Evolutionary conservation across 2,329 filamentous ascomycete species (phyloP).

Genomic region (Colletotrichum tamarilloi): DNA sequence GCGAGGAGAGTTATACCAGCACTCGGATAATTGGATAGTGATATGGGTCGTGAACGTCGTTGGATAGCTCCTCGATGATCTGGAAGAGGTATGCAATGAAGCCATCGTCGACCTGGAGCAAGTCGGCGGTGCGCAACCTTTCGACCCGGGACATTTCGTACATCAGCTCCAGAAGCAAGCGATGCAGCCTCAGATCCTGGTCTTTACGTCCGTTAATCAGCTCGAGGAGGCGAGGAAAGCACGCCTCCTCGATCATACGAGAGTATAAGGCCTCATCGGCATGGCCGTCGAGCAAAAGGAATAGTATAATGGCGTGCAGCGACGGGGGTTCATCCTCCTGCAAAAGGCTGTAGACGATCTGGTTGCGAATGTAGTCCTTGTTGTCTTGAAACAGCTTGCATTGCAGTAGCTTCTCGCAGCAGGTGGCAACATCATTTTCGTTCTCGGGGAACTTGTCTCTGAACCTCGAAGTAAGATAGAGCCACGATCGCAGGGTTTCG

Average conservation of each 20-base stretch:
- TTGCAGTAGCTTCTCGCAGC: constrained; percentile 81
- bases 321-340: constrained; percentile 86
- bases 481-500: constrained; percentile 85
- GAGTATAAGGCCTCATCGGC: constrained; percentile 82
- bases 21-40: constrained; percentile 96
- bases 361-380: constrained; percentile 87
- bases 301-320: constrained; percentile 84
- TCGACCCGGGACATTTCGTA: constrained; percentile 98
- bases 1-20: constrained; percentile 67
- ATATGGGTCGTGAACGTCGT: constrained; percentile 91
- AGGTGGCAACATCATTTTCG: constrained; percentile 83
- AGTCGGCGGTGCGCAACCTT: constrained; percentile 78
- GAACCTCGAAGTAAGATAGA: constrained; percentile 80
- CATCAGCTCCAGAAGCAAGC: constrained; percentile 84
- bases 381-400: constrained; percentile 80
- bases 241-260: constrained; percentile 87
- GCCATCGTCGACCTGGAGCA: constrained; percentile 80
- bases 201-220: constrained; percentile 76
- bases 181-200: constrained; percentile 78
- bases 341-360: constrained; percentile 91
- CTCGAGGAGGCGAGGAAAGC: constrained; percentile 85
- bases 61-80: constrained; percentile 87
- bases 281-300: constrained; percentile 89
- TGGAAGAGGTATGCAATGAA: constrained; percentile 88
- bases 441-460: constrained; percentile 80